Evolutionary conservation across 2,329 filamentous ascomycete species (phyloP), one percentile per base, ranked within the genome.

Genomic region (Rhynchosporium agropyri): DNA sequence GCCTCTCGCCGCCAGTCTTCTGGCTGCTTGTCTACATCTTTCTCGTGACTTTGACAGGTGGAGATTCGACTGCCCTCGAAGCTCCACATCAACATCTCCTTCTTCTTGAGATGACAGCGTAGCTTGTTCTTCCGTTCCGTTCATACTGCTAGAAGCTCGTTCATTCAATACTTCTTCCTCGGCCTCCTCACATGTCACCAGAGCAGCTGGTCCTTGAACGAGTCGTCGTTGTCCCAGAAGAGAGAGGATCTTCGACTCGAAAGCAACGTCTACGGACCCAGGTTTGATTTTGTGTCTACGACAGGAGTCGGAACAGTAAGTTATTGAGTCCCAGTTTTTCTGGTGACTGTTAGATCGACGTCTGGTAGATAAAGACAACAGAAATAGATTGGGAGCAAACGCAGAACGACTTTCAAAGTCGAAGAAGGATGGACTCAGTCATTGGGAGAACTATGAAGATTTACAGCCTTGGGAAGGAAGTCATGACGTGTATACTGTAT

Each of bases 301-400:
- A n/a, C 64, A 68, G 20, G 64, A 62, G 58, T 61, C 60, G 7
- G 58, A 65, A 43, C 59, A 65, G 36, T 66, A 63, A 0, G 54
- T 58, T 33, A 66, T 68, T 10, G 57, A 31, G 29, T 63, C 38
- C 64, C 63, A 68, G 54, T 62, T 64, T 62, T 66, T 64, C 62
- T 68, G 43, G 13, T 42, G n/a, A 20, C 10, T 36, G 9, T 46
- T 36, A 46, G 29, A 2, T 33, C 46, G 28, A 48, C 28, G 9
- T 33, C 8, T 31, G 12, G 13, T 45, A 28, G 10, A 33, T 1
- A 13, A 6, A 15, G 15, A 20, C n/a, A 26, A 57, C 7, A n/a
- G n/a, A 46, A 57, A 12, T 28, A 29, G 6, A 56, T 43, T 10
- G 53, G 3, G 26, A 31, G 13, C 15, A 50, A 31, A 10, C 31